A percentile compares a stretch with the other conserved stretches of the same genome.
phyloP scores from a whole-genome alignment of 2,329 filamentous ascomycete genomes.

The Fusarium austroafricanum region DNA sequence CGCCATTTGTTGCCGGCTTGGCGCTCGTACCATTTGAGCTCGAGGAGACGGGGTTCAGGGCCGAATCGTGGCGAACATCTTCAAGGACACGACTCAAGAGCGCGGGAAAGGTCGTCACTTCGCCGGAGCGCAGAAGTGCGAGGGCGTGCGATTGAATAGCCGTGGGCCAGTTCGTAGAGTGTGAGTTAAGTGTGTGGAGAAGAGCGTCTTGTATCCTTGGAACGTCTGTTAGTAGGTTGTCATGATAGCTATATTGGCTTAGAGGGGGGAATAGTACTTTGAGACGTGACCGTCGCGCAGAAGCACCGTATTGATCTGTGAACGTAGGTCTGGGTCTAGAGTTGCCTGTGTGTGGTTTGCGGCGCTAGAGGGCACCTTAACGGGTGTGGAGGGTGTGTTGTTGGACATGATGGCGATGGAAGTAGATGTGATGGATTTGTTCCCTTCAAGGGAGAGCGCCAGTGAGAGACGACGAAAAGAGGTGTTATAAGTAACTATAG shows the following conservation, averaged over 20 bases:
- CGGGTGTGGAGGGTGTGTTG: constrained; percentile 63
- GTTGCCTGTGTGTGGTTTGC: constrained; percentile 70
- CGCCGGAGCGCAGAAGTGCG: constrained; percentile 68
- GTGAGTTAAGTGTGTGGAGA: constrained; percentile 70
- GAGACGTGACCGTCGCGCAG: constrained; percentile 69
- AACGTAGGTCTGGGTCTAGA: constrained; percentile 70
- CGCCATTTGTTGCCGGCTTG: constrained; percentile 51
- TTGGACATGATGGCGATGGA: constrained; percentile 55
- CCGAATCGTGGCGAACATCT: constrained; percentile 66
- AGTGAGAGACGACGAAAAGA: background rate
- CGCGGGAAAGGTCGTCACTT: constrained; percentile 69
- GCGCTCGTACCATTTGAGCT: constrained; percentile 47
- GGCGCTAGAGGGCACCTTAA: constrained; percentile 70
- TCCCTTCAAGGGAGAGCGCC: background rate
- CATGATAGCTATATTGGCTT: background rate
- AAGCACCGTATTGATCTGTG: constrained; percentile 70
- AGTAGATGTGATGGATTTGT: background rate
- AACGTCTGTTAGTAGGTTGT: constrained; percentile 9
- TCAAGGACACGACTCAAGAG: constrained; percentile 71
- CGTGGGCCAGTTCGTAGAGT: constrained; percentile 72
- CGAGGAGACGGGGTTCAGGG: constrained; percentile 44
- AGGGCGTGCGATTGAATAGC: constrained; percentile 69
- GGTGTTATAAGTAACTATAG: background rate
- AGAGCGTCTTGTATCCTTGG: constrained; percentile 70
- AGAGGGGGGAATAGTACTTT: constrained; percentile 61